Evolutionary conservation across 768 basidiomycete species (phyloP).

Genomic region (Ramaria sp.): DNA sequence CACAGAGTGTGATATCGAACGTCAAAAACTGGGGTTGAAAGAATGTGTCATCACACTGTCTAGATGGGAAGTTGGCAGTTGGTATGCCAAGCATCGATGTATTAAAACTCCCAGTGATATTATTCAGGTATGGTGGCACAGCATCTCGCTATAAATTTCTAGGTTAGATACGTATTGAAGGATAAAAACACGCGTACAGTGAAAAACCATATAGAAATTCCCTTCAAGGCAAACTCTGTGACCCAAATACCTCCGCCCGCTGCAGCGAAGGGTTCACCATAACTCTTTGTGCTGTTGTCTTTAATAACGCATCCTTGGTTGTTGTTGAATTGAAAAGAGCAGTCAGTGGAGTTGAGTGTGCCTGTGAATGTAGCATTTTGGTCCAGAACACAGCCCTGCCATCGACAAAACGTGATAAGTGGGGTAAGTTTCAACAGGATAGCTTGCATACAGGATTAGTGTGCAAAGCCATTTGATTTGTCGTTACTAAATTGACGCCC

Average conservation of each 20-base stretch:
- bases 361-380: not conserved
- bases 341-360: slow-evolving; percentile 45
- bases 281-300: slow-evolving; percentile 43
- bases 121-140: slow-evolving; percentile 28
- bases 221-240: slow-evolving; percentile 55
- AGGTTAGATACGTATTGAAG: not conserved
- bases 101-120: slow-evolving; percentile 17
- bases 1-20: slow-evolving; percentile 65
- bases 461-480: slow-evolving; percentile 68
- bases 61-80: slow-evolving; percentile 53
- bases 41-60: slow-evolving; percentile 40
- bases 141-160: slow-evolving; percentile 22
- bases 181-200: slow-evolving; percentile 25
- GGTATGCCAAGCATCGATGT: slow-evolving; percentile 54
- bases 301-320: slow-evolving; percentile 59
- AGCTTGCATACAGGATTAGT: slow-evolving; percentile 28
- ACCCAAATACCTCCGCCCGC: slow-evolving; percentile 63
- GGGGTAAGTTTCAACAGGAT: too few species aligned
- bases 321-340: slow-evolving; percentile 39
- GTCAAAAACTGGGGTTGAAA: slow-evolving; percentile 58
- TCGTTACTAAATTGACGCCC: slow-evolving; percentile 56
- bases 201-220: slow-evolving; percentile 57
- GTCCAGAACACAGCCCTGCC: slow-evolving; percentile 3
- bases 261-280: slow-evolving; percentile 54
- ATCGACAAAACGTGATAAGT: not conserved